These are phyloP conservation scores for Carex cristatella DNA, from an alignment of 176 grass and related monocot genomes.

Conservation along the genomic window DNA sequence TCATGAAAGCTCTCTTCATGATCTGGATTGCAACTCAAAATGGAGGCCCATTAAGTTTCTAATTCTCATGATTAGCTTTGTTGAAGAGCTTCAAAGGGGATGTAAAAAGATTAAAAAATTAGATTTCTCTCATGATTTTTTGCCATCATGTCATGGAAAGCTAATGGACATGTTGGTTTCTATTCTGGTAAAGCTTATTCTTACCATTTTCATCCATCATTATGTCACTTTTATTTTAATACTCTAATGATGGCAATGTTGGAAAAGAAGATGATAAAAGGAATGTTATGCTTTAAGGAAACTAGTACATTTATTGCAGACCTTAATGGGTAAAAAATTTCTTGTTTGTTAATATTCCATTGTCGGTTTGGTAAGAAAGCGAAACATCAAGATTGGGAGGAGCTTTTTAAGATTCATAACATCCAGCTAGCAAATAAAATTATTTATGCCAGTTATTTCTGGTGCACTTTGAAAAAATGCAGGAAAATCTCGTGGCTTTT, in stretches of 20 bases:
- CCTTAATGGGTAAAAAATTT: background rate
- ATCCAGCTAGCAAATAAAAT: slow-evolving; percentile 15
- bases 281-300: background rate
- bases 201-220: slow-evolving; percentile 5
- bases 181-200: slow-evolving; percentile 50
- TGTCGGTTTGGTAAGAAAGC: background rate
- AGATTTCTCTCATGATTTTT: slow-evolving; percentile 14
- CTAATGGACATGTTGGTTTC: slow-evolving; percentile 32
- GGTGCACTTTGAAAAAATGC: slow-evolving; percentile 12
- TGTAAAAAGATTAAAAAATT: slow-evolving; percentile 30
- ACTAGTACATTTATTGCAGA: background rate
- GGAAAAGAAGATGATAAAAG: background rate
- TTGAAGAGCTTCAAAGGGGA: slow-evolving; percentile 67
- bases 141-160: slow-evolving; percentile 34
- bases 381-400: background rate
- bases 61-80: slow-evolving; percentile 65
- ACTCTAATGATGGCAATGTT: background rate
- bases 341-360: background rate
- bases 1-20: slow-evolving; percentile 44
- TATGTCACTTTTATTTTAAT: slow-evolving; percentile 3
- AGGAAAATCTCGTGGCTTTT: slow-evolving; percentile 60
- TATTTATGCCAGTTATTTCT: slow-evolving; percentile 2
- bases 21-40: slow-evolving; percentile 37
- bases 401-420: slow-evolving; percentile 11
- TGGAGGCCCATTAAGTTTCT: slow-evolving; percentile 52